Base-by-base conservation (phyloP, 345 rosid genomes). In the Trapa incisa region DNA sequence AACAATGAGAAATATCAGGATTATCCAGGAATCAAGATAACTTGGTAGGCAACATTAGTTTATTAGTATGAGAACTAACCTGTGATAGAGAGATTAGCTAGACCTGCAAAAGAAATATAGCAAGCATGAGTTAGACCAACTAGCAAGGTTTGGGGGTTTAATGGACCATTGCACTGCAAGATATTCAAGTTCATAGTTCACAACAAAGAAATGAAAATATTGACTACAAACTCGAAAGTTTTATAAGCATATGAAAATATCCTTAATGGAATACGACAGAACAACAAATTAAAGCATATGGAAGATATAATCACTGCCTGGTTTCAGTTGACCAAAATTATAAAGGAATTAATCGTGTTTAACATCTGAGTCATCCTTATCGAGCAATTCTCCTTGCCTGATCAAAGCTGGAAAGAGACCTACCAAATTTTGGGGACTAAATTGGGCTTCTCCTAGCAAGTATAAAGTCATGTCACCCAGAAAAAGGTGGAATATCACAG, bases 21-120 rank as follows among this genome's bases (percentile, higher is more conserved):
- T 22, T 60, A 33, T 29, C 22, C 17, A 11, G 11, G 37, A 13
- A 43, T 32, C 8, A 50, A 50, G 22, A 52, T 67, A 57, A 16
- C 16, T 7, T 50, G 65, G 38, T 36, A 32, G 16, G 1, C 1
- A 65, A 54, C 53, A 8, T 38, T 38, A 6, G 33, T 48, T 13
- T 48, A 64, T 38, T 37, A 10, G 68, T 50, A 42, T 0, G 50
- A 36, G 65, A 57, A 67, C 67, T 50, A 22, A 72, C 75, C 75
- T 67, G 75, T 47, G 65, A 67, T 66, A 33, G 75, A 72, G 66
- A 72, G 71, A 71, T 72, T 72, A 5, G 75, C 75, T 57, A 72
- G 65, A 15, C 75, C 75, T 72, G 75, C 61, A 63, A 61, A 62
- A 63, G 48, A 57, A 47, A 60, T 10, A 67, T 35, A 35, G 36